Percentiles rank a stretch among this genome's conserved stretches.
phyloP scores from a whole-genome alignment of 1,284 basidiomycete species.

The Macrocystidia cucumis region DNA sequence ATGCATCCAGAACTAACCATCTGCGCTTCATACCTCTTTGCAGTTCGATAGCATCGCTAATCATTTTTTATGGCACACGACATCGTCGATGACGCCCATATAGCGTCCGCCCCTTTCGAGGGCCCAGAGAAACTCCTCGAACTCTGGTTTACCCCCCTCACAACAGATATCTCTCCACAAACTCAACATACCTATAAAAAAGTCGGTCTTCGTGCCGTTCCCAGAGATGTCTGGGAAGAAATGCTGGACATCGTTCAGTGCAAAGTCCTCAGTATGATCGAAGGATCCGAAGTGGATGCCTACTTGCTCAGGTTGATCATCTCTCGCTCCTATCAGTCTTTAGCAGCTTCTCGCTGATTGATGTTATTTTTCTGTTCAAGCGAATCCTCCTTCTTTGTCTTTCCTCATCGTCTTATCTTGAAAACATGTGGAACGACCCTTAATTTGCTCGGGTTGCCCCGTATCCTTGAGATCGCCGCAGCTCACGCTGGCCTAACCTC shows the following conservation, averaged over 20 bases:
- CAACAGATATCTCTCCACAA: slow-evolving; percentile 47
- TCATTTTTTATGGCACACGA: slow-evolving; percentile 23
- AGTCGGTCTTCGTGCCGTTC: slow-evolving; percentile 74
- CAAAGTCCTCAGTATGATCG: slow-evolving; percentile 88
- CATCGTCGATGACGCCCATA: slow-evolving; percentile 27
- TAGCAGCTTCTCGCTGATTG: slow-evolving; percentile 12
- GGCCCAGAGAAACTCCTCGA: slow-evolving; percentile 97
- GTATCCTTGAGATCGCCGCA: slow-evolving; percentile 87
- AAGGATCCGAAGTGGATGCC: slow-evolving; percentile 87
- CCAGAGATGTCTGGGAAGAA: slow-evolving; percentile 83
- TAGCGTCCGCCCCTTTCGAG: slow-evolving; percentile 58
- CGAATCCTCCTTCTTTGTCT: slow-evolving; percentile 97
- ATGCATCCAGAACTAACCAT: slow-evolving; percentile 49
- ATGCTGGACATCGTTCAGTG: slow-evolving; percentile 98
- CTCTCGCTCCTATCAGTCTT: slow-evolving; percentile 8
- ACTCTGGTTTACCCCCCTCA: slow-evolving; percentile 91
- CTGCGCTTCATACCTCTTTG: slow-evolving; percentile 29
- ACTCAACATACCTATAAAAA: slow-evolving; percentile 28
- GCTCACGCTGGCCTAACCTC: slow-evolving; percentile 67
- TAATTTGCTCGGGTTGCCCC: slow-evolving; percentile 89
- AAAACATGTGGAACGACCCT: slow-evolving; percentile 99
- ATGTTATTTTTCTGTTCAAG: too few species aligned
- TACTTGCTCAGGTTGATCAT: slow-evolving; percentile 85
- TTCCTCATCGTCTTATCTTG: slow-evolving; percentile 92
- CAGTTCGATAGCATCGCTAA: slow-evolving; percentile 47